These are phyloP conservation scores for Ensete glaucum DNA, from an alignment of 176 grass and related monocot genomes.

Conservation along the genomic window DNA sequence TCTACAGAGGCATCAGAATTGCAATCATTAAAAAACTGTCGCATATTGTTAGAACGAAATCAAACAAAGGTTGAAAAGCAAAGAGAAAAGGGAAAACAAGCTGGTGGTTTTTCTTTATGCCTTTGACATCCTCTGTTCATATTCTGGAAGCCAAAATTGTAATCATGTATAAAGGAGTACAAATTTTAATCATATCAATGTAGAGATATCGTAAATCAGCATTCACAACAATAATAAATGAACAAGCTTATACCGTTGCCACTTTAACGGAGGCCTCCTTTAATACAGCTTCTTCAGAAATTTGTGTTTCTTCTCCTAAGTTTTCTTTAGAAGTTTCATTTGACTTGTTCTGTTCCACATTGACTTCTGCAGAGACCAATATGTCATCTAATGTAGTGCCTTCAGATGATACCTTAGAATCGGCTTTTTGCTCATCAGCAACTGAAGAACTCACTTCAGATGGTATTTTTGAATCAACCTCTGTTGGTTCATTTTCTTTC, in stretches of 20 bases:
- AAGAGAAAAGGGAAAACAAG: too few species aligned
- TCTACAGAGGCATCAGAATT: too few species aligned
- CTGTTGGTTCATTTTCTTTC: constrained; percentile 39
- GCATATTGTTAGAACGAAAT: too few species aligned
- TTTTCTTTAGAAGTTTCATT: constrained; percentile 30
- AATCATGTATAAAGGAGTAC: too few species aligned
- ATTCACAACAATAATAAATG: constrained; percentile 5
- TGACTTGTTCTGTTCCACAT: constrained; percentile 27
- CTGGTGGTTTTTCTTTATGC: too few species aligned
- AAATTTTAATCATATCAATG: neutral
- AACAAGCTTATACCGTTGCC: constrained; percentile 41
- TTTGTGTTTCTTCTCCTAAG: constrained; percentile 14
- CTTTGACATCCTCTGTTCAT: too few species aligned
- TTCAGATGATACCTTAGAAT: constrained; percentile 27
- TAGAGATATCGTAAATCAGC: constrained; percentile 6
- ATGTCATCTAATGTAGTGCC: constrained; percentile 20
- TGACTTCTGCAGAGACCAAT: constrained; percentile 12
- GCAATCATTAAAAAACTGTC: too few species aligned
- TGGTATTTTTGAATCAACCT: neutral
- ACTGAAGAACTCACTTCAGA: constrained; percentile 18
- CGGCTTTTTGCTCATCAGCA: constrained; percentile 29
- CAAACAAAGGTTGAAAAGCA: too few species aligned
- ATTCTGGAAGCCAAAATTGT: too few species aligned
- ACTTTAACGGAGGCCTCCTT: constrained; percentile 1
- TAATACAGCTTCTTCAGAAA: constrained; percentile 28